Base-by-base conservation (phyloP, 495 filamentous ascomycete species). In the Penicillium flavigenum region DNA sequence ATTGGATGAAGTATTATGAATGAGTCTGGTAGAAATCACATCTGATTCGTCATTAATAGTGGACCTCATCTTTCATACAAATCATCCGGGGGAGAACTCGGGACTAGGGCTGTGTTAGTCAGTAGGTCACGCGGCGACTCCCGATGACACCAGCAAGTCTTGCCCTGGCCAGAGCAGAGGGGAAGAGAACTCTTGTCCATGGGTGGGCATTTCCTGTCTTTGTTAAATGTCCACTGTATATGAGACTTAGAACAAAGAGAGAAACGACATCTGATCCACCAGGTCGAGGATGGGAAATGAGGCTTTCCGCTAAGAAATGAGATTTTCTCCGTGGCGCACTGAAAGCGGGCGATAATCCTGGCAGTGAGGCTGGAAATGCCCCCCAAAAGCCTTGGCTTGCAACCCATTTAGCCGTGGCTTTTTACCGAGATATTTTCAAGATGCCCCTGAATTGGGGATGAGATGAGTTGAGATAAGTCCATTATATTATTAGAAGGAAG, bases 1-100 rank as follows among this genome's bases (percentile, higher is more conserved):
- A 79, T 57, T 85, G 82, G 82, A 72, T 74, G 58, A 57, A 65
- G 32, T 67, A 70, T 63, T 69, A 67, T 54, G 64, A 67, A 50
- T 45, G 43, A 57, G 20, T 10, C 27, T 34, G 17, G 36, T 29
- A 12, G 6, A 47, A 29, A 47, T 47, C 26, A 27, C 16, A 11
- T 19, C 7, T 10, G 22, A 7, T 27, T 12, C 47, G 20, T 22
- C 20, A 39, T 26, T 38, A 38, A 38, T 3, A 38, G 34, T 12
- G 31, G 31, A 12, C 5, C 34, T 36, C 16, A 5, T n/a, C 14
- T 38, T 14, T 38, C 14, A 16, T 38, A 38, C 14, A 38, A 12
- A 12, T 32, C 3, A 32, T 12, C 10, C 0, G 7, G 6, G 27
- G 27, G 11, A 10, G n/a, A n/a, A n/a, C n/a, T n/a, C n/a, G n/a